Percentiles rank a stretch among this genome's conserved stretches.
Evolutionary conservation across 2,329 filamentous ascomycete species (phyloP).

Genomic region (Exophiala sideris): DNA sequence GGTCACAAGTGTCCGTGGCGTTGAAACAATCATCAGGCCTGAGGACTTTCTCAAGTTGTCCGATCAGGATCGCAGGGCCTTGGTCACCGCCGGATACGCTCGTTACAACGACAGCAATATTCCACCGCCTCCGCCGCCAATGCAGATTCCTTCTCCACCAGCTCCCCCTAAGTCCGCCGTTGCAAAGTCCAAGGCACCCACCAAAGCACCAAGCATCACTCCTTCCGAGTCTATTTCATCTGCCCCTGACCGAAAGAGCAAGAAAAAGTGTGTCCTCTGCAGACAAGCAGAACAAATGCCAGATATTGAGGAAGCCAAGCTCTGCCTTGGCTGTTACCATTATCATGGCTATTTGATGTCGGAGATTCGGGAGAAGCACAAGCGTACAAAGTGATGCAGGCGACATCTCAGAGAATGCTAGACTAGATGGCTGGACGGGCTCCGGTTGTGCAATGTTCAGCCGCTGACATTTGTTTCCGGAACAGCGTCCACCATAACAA

Average conservation of each 20-base stretch:
- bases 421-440: too few species aligned
- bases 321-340: conserved; percentile 5
- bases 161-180: not conserved
- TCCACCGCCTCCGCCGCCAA: not conserved
- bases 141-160: not conserved
- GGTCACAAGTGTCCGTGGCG: conserved; percentile 8
- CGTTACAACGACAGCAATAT: not conserved
- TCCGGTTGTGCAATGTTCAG: too few species aligned
- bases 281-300: not conserved
- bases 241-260: not conserved
- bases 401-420: too few species aligned
- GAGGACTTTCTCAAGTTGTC: conserved; percentile 9
- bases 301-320: not conserved
- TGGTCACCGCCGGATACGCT: conserved; percentile 4
- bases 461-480: too few species aligned
- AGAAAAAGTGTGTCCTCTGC: conserved; percentile 3
- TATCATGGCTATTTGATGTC: conserved; percentile 1
- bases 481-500: too few species aligned
- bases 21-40: conserved; percentile 13
- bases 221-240: not conserved
- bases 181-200: too few species aligned
- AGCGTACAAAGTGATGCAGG: not conserved
- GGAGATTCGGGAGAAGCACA: not conserved
- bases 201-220: not conserved
- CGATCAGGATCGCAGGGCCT: conserved; percentile 3